Base-by-base conservation (phyloP, 2,329 filamentous ascomycete species). In the Fusarium sterilihyphosum region DNA sequence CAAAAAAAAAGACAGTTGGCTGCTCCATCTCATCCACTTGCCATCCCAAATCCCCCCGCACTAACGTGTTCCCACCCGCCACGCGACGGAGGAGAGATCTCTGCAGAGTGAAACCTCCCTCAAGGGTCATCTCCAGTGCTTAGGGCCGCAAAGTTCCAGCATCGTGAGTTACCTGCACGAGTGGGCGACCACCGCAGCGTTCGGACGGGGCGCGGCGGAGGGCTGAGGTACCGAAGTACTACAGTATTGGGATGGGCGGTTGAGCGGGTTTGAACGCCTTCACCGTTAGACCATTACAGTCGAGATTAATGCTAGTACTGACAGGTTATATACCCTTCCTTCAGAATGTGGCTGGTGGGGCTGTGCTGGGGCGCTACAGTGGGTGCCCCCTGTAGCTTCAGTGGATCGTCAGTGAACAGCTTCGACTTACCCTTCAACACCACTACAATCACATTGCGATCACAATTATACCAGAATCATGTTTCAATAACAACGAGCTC, bases 71-170 rank as follows among this genome's bases (percentile, higher is more conserved):
- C 90, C 90, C 90, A 84, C 86, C 85, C 90, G 91, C 91, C 90
- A 92, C 86, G 86, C 87, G 87, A 91, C 89, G 90, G 90, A 89
- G 90, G 88, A 90, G 87, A 90, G 86, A 82, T 82, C 90, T 92
- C 89, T 92, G 90, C 90, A 91, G 89, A 91, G 90, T 92, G 88
- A 92, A 84, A 66, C 90, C 90, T 91, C 90, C 88, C 91, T 92
- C 86, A 90, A 92, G 90, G 79, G 81, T 92, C 79, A 85, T 89
- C 88, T 89, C 88, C 90, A 91, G 89, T 90, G 88, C 90, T 91
- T 88, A 92, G 83, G 89, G 86, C 84, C 84, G 82, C 85, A 80
- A 53, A 61, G 50, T 74, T 76, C 82, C 86, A 90, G 86, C 83
- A 87, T 92, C 91, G 88, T 87, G 86, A 88, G 91, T 87, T 92